Conservation (phyloP, 768 basidiomycete species). For the Lentinula sp. region DNA sequence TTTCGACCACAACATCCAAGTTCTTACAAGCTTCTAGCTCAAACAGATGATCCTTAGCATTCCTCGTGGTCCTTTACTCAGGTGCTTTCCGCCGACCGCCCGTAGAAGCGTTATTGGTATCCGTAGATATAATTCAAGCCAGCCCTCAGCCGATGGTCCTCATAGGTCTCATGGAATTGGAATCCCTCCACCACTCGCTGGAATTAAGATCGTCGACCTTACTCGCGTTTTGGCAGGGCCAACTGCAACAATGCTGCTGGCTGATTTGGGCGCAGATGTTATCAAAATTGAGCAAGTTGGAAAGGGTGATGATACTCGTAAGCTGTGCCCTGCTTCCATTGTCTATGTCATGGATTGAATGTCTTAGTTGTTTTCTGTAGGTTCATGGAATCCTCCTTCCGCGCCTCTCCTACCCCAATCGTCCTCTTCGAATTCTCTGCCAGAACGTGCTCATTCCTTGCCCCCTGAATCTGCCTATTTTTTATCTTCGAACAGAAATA, state of each 20-base stretch:
- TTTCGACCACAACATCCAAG: no score
- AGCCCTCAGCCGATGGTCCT: background rate
- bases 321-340: background rate
- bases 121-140: background rate
- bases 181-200: slow-evolving; percentile 74
- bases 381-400: slow-evolving; percentile 62
- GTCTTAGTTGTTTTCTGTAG: slow-evolving; percentile 22
- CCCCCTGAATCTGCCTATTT: slow-evolving; percentile 94
- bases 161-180: slow-evolving; percentile 21
- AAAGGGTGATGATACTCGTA: slow-evolving; percentile 86
- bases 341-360: slow-evolving; percentile 3
- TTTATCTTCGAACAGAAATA: slow-evolving; percentile 82
- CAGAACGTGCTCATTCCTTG: slow-evolving; percentile 52
- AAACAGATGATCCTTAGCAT: background rate
- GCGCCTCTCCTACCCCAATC: slow-evolving; percentile 34
- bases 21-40: background rate
- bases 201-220: slow-evolving; percentile 80
- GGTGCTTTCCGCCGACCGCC: background rate
- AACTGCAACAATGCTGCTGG: slow-evolving; percentile 89
- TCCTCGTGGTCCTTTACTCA: background rate
- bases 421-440: slow-evolving; percentile 24
- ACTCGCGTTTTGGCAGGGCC: slow-evolving; percentile 90
- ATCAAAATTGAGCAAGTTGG: slow-evolving; percentile 83
- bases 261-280: slow-evolving; percentile 88
- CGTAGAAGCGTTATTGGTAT: background rate